Conservation (phyloP, 345 rosid species). For the Balakata baccata region DNA sequence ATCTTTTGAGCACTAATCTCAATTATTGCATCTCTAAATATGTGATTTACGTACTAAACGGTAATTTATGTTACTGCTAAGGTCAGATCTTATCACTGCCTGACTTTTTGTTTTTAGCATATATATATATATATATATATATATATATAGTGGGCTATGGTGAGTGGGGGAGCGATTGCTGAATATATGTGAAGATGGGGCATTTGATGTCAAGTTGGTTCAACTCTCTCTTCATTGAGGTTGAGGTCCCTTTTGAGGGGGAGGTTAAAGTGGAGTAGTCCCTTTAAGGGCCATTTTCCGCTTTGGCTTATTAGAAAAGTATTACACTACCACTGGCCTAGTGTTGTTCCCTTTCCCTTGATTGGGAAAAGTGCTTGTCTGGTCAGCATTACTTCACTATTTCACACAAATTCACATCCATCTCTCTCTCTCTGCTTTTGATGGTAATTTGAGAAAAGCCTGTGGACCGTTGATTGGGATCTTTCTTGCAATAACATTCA, state of each 20-base stretch:
- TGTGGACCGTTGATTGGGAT: constrained; percentile 36
- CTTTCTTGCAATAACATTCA: constrained; percentile 24
- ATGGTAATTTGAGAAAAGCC: constrained; percentile 31
- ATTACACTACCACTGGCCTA: constrained; percentile 17
- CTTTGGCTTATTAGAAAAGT: constrained; percentile 49
- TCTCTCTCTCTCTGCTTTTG: constrained; percentile 42
- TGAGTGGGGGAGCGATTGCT: constrained; percentile 39
- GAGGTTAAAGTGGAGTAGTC: constrained; percentile 49
- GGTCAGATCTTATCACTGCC: constrained; percentile 10
- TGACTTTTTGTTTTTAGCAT: constrained; percentile 6
- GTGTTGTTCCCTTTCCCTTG: constrained; percentile 30
- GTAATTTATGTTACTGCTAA: background rate
- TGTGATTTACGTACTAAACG: background rate
- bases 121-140: background rate
- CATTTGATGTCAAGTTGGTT: constrained; percentile 54
- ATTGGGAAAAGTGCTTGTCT: constrained; percentile 49
- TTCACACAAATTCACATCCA: constrained; percentile 13
- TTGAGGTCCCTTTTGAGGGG: constrained; percentile 41
- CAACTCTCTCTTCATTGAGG: constrained; percentile 35
- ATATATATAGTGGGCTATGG: constrained; percentile 33
- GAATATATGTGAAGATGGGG: constrained; percentile 41
- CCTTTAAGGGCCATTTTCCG: constrained; percentile 55
- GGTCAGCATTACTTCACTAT: constrained; percentile 48
- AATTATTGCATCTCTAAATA: background rate
- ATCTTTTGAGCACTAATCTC: background rate